Conservation (phyloP, 176 grass and related monocot species). For the Cenchrus fungigraminus region DNA sequence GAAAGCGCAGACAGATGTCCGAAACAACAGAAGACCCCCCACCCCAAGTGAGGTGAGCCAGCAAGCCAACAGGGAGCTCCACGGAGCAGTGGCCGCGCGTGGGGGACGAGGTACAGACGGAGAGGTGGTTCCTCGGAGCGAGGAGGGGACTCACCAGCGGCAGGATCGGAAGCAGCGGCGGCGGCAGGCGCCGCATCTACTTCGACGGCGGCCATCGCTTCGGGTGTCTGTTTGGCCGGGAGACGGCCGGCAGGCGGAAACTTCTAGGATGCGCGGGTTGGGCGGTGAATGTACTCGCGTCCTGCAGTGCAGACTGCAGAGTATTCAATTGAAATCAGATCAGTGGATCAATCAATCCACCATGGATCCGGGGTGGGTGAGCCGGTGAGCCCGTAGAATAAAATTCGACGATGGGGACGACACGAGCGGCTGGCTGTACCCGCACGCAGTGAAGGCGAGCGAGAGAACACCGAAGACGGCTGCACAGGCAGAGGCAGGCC, state of each 20-base stretch:
- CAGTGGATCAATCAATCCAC: not conserved
- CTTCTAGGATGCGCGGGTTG: not conserved
- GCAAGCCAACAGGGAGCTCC: not conserved
- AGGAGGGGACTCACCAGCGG: conserved; percentile 31
- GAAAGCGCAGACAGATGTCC: not conserved
- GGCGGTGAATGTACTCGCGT: not conserved
- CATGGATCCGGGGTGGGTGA: not conserved
- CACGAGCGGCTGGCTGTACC: too few species aligned
- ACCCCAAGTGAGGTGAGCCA: not conserved
- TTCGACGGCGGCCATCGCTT: conserved; percentile 26
- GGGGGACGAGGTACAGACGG: not conserved
- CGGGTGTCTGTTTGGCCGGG: not conserved
- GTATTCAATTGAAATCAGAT: not conserved
- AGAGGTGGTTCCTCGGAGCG: not conserved
- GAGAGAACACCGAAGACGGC: too few species aligned
- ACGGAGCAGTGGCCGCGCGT: not conserved
- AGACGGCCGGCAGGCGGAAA: conserved; percentile 16
- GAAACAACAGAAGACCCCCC: not conserved
- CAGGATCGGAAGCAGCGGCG: conserved; percentile 22
- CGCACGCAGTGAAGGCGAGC: too few species aligned
- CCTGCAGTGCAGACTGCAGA: not conserved
- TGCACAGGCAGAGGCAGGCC: too few species aligned
- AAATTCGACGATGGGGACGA: too few species aligned
- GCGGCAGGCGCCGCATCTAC: conserved; percentile 16
- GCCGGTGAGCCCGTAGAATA: not conserved